phyloP scores from a whole-genome alignment of 108 stramenopile genomes.

The Skeletonema tropicum region DNA sequence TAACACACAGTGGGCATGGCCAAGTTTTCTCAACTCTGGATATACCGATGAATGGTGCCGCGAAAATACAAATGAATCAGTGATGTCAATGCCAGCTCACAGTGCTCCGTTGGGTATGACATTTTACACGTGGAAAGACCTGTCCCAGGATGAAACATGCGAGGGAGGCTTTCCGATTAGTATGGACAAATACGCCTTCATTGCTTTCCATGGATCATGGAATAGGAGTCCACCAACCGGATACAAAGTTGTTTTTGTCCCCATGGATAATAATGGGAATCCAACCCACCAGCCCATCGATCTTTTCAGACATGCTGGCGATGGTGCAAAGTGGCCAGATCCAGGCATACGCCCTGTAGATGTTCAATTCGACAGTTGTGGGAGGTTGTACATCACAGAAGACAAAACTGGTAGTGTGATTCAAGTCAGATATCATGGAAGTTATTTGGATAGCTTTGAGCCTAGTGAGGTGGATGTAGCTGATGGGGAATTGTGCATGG shows the following conservation, averaged over 20 bases:
- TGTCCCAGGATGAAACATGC: slow-evolving; percentile 31
- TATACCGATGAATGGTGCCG: slow-evolving; percentile 74
- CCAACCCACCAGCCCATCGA: slow-evolving; percentile 52
- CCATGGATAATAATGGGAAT: slow-evolving; percentile 60
- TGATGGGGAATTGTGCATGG: slow-evolving; percentile 32
- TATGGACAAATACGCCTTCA: slow-evolving; percentile 75
- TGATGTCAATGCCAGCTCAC: slow-evolving; percentile 73
- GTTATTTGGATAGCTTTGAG: slow-evolving; percentile 17
- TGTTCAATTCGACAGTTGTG: slow-evolving; percentile 75
- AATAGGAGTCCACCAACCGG: slow-evolving; percentile 78
- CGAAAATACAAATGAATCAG: slow-evolving; percentile 44
- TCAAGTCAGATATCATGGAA: slow-evolving; percentile 31
- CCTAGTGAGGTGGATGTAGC: slow-evolving; percentile 33
- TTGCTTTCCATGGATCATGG: slow-evolving; percentile 82
- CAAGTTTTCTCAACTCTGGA: slow-evolving; percentile 45
- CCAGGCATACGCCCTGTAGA: slow-evolving; percentile 73
- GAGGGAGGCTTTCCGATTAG: slow-evolving; percentile 53
- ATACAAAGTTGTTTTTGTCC: slow-evolving; percentile 77
- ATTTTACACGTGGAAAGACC: slow-evolving; percentile 62
- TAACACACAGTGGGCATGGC: slow-evolving; percentile 80
- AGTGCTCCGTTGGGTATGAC: slow-evolving; percentile 80
- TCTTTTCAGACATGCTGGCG: slow-evolving; percentile 57
- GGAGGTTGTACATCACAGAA: slow-evolving; percentile 67
- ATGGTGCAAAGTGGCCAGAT: slow-evolving; percentile 57
- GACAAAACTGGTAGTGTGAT: slow-evolving; percentile 61